Evolutionary conservation across 805 yeast genomes (phyloP).

Genomic region (Pichia membranifaciens): DNA sequence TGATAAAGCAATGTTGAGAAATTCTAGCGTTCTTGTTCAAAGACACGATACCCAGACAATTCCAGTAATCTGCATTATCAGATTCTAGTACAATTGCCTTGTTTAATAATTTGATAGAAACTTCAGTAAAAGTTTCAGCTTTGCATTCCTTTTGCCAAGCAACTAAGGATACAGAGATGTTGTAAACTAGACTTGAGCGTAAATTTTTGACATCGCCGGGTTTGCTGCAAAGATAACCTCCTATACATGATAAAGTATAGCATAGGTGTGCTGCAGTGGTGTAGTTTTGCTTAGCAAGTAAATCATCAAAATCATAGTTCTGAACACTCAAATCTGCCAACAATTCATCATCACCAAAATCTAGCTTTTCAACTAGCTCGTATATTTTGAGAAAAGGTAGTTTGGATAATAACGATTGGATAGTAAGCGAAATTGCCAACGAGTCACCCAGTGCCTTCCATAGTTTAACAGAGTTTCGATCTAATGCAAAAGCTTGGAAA

Average conservation of each 20-base stretch:
- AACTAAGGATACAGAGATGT: constrained; percentile 63
- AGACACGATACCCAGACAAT: constrained; percentile 72
- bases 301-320: constrained; percentile 1
- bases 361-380: constrained; percentile 21
- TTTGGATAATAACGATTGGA: constrained; percentile 46
- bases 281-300: constrained; percentile 30
- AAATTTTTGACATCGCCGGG: constrained; percentile 40
- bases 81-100: constrained; percentile 68
- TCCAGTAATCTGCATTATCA: constrained; percentile 71
- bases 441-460: constrained; percentile 67
- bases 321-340: neutral
- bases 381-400: constrained; percentile 42
- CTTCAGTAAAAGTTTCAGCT: constrained; percentile 33
- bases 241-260: constrained; percentile 33
- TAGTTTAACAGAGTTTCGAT: constrained; percentile 40
- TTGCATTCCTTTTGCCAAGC: constrained; percentile 35
- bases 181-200: constrained; percentile 52
- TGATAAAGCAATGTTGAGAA: constrained; percentile 89
- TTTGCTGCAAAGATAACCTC: constrained; percentile 16
- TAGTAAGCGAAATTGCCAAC: constrained; percentile 44
- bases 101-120: constrained; percentile 54
- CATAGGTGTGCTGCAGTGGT: constrained; percentile 17
- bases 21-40: constrained; percentile 58
- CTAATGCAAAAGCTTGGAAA: constrained; percentile 13
- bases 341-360: constrained; percentile 5